Percentiles rank a stretch among this genome's conserved stretches.
phyloP scores from a whole-genome alignment of 2,329 filamentous ascomycete genomes.

The Pseudogymnoascus sp. region DNA sequence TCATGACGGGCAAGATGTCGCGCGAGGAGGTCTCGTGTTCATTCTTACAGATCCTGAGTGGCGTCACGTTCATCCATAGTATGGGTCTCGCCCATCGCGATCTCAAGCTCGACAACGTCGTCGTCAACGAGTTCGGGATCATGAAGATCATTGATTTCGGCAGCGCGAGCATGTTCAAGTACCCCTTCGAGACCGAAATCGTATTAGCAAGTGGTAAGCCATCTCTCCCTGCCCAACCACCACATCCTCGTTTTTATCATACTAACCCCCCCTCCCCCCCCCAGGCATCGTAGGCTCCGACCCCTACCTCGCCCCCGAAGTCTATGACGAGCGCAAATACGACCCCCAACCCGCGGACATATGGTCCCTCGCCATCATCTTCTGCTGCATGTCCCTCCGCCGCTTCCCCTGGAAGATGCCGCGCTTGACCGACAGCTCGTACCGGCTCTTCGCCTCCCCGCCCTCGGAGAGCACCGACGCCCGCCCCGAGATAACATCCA shows the following conservation, averaged over 20 bases:
- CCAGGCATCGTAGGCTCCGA: constrained; percentile 70
- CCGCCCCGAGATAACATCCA: constrained; percentile 18
- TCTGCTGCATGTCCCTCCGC: constrained; percentile 94
- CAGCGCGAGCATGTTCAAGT: constrained; percentile 92
- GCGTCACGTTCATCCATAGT: constrained; percentile 87
- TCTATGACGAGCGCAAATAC: constrained; percentile 89
- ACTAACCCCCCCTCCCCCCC: no score
- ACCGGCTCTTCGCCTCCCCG: constrained; percentile 80
- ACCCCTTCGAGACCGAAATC: constrained; percentile 88
- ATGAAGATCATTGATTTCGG: constrained; percentile 99
- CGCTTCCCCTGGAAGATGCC: constrained; percentile 97
- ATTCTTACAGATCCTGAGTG: constrained; percentile 89
- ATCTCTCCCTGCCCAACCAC: no score
- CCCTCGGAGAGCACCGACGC: constrained; percentile 59
- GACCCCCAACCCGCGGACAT: constrained; percentile 91
- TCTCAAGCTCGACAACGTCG: constrained; percentile 94
- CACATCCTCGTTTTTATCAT: no score
- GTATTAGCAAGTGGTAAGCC: constrained; percentile 69
- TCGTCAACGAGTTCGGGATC: constrained; percentile 90
- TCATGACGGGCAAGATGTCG: constrained; percentile 98
- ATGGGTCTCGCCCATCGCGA: constrained; percentile 94
- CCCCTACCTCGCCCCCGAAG: constrained; percentile 92
- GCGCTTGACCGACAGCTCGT: constrained; percentile 84
- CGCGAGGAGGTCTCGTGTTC: constrained; percentile 84
- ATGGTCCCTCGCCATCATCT: constrained; percentile 97